These are phyloP conservation scores for Malassezia yamatoensis DNA, from an alignment of 1,284 basidiomycete genomes.

Conservation along the genomic window DNA sequence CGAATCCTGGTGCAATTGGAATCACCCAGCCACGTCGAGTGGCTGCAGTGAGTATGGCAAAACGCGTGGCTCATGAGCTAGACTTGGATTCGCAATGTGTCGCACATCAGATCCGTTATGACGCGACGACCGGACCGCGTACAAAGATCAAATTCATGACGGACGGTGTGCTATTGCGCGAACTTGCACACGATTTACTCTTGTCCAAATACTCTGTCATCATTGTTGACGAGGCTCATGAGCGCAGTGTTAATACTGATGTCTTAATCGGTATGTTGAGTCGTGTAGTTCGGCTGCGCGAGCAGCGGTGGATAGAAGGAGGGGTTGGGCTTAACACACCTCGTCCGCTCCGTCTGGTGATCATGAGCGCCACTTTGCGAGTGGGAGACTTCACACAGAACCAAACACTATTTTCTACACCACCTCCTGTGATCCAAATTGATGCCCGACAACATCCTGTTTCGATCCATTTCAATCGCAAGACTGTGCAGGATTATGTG, in stretches of 20 bases:
- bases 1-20: slow-evolving; percentile 95
- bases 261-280: slow-evolving; percentile 91
- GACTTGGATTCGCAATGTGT: slow-evolving; percentile 68
- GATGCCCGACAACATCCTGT: slow-evolving; percentile 88
- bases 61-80: slow-evolving; percentile 79
- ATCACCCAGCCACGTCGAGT: slow-evolving; percentile 95
- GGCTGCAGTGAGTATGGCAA: slow-evolving; percentile 88
- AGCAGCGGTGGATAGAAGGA: slow-evolving; percentile 30
- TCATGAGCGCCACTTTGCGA: slow-evolving; percentile 97
- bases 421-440: slow-evolving; percentile 83
- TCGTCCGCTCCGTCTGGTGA: slow-evolving; percentile 78
- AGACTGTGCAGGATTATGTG: slow-evolving; percentile 78
- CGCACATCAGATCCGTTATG: slow-evolving; percentile 95
- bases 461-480: slow-evolving; percentile 81
- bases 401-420: slow-evolving; percentile 64
- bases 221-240: slow-evolving; percentile 95
- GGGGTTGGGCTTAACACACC: slow-evolving; percentile 16
- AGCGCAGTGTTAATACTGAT: slow-evolving; percentile 95
- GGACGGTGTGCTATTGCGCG: slow-evolving; percentile 88
- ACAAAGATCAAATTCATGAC: slow-evolving; percentile 99
- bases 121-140: slow-evolving; percentile 74
- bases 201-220: slow-evolving; percentile 75
- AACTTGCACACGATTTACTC: slow-evolving; percentile 81
- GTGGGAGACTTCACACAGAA: slow-evolving; percentile 89
- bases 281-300: slow-evolving; percentile 75